Conservation (phyloP, 2,329 filamentous ascomycete species). For the Microthyrium microscopicum region DNA sequence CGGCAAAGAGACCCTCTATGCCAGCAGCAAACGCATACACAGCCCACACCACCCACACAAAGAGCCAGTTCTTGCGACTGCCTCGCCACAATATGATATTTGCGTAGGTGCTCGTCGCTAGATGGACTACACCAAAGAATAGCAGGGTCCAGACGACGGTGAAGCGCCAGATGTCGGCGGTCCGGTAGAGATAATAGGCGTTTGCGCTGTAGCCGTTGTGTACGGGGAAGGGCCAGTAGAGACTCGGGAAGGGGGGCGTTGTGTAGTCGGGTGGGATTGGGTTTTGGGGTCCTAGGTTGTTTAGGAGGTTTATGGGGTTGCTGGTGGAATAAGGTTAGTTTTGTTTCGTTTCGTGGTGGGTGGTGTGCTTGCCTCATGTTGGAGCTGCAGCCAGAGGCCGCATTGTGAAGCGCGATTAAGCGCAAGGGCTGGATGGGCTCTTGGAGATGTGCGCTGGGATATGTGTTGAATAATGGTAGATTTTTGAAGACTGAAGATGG, state of each 20-base stretch:
- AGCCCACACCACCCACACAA: conserved; percentile 55
- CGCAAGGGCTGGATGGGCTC: too few relatives aligned
- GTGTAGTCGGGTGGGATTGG: conserved; percentile 41
- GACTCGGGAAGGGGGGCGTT: conserved; percentile 60
- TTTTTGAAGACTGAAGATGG: too few relatives aligned
- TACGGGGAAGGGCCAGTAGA: conserved; percentile 56
- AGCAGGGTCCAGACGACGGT: conserved; percentile 77
- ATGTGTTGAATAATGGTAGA: too few relatives aligned
- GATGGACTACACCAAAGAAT: conserved; percentile 58
- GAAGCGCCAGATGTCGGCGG: conserved; percentile 70
- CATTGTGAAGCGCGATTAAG: too few relatives aligned
- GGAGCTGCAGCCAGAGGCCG: too few relatives aligned
- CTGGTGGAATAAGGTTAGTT: neutral
- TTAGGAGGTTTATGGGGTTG: conserved; percentile 3
- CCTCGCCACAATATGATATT: conserved; percentile 50
- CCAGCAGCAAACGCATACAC: conserved; percentile 56
- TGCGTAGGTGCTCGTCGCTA: conserved; percentile 55
- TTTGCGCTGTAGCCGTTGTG: conserved; percentile 26
- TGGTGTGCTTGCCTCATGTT: too few relatives aligned
- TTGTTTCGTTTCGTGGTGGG: too few relatives aligned
- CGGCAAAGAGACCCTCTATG: conserved; percentile 61
- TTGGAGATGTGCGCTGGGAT: too few relatives aligned
- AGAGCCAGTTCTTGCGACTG: conserved; percentile 32
- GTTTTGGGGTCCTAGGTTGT: conserved; percentile 27
- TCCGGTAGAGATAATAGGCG: conserved; percentile 51